A percentile compares a stretch with the other conserved stretches of the same genome.
Conservation (phyloP, 371 early-diverging fungal genomes). For the Apophysomyces elegans region DNA sequence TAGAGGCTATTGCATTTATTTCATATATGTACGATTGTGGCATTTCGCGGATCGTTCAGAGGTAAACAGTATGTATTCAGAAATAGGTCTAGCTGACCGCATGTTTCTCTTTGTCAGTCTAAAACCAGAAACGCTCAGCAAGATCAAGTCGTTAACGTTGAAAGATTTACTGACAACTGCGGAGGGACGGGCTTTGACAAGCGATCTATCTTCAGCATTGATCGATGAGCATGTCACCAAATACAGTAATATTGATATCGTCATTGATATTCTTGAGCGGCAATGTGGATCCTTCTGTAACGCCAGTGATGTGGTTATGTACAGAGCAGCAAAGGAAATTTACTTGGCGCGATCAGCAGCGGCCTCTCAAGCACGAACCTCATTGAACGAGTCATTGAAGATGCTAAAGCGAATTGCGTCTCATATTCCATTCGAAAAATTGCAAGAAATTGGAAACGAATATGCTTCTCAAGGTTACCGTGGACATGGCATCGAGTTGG, state of each 20-base stretch:
- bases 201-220: constrained; percentile 66
- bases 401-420: constrained; percentile 47
- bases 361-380: constrained; percentile 46
- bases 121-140: constrained; percentile 40
- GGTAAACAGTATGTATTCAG: constrained; percentile 10
- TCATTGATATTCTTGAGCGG: constrained; percentile 53
- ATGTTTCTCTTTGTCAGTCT: constrained; percentile 27
- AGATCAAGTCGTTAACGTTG: constrained; percentile 54
- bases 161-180: constrained; percentile 61
- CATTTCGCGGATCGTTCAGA: constrained; percentile 53
- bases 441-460: constrained; percentile 29
- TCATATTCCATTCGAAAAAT: constrained; percentile 34
- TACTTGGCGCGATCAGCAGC: constrained; percentile 36
- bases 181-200: constrained; percentile 60
- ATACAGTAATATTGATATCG: constrained; percentile 26
- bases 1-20: constrained; percentile 79
- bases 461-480: constrained; percentile 25
- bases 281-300: constrained; percentile 79
- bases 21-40: constrained; percentile 68
- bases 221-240: constrained; percentile 45
- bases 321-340: constrained; percentile 50
- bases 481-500: constrained; percentile 56
- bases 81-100: background rate
- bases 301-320: constrained; percentile 70
- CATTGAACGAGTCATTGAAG: constrained; percentile 61